Conservation (phyloP, 2,329 filamentous ascomycete species). For the Venturia effusa region DNA sequence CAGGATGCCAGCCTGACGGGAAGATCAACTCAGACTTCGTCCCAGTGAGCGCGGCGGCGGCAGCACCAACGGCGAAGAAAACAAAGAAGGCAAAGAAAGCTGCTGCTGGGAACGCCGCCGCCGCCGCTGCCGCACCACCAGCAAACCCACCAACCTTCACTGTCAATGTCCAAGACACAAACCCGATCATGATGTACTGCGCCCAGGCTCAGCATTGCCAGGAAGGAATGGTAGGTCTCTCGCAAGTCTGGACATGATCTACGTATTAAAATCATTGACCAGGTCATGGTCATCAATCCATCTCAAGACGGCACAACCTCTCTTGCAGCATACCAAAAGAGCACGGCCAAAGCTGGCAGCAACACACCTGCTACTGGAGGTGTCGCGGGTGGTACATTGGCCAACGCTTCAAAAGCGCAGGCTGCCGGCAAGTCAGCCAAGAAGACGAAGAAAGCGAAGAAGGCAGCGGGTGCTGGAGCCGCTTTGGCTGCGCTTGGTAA, state of each 20-base stretch:
- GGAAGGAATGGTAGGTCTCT: constrained; percentile 23
- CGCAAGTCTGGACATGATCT: constrained; percentile 11
- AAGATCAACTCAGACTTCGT: constrained; percentile 30
- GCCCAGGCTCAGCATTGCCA: constrained; percentile 27
- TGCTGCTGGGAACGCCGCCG: background rate
- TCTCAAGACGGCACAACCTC: constrained; percentile 3
- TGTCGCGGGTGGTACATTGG: background rate
- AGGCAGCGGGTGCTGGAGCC: background rate
- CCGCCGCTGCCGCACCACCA: background rate
- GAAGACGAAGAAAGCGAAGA: background rate
- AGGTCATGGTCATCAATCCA: background rate
- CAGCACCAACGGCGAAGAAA: background rate
- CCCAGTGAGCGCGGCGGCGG: constrained; percentile 19
- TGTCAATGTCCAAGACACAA: constrained; percentile 23
- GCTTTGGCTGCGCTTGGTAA: background rate
- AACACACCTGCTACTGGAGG: background rate
- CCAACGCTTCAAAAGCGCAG: background rate
- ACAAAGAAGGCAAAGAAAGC: background rate
- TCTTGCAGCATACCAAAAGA: constrained; percentile 3
- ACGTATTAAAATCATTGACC: background rate
- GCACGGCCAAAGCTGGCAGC: background rate
- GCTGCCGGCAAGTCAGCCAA: background rate
- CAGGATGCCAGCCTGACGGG: constrained; percentile 24
- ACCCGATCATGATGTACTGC: constrained; percentile 31
- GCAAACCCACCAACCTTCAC: constrained; percentile 18